phyloP scores from a whole-genome alignment of 1,139 yeast species.

The Magnusiomyces tetraspermus region DNA sequence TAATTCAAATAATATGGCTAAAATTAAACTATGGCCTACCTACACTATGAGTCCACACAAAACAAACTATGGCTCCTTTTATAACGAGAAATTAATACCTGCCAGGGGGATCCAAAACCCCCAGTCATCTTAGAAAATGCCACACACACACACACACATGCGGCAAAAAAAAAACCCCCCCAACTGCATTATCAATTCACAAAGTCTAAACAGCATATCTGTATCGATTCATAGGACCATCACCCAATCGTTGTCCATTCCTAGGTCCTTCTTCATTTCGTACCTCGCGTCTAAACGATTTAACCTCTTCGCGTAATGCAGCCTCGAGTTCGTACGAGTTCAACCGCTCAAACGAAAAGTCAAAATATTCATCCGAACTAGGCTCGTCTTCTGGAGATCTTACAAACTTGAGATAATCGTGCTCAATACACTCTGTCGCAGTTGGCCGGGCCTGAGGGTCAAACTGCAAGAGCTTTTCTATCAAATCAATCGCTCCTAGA shows the following conservation, averaged over 20 bases:
- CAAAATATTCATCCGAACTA: conserved; percentile 58
- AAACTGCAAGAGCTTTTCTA: conserved; percentile 62
- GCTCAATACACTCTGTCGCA: conserved; percentile 72
- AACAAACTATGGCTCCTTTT: too few relatives aligned
- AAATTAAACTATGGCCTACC: too few relatives aligned
- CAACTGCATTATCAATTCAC: background rate
- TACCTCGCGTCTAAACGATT: conserved; percentile 60
- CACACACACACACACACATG: too few relatives aligned
- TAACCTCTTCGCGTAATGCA: conserved; percentile 53
- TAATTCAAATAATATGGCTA: too few relatives aligned
- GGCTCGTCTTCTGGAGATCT: conserved; percentile 84
- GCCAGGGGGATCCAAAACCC: too few relatives aligned
- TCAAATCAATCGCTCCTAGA: conserved; percentile 62
- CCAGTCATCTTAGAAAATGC: too few relatives aligned
- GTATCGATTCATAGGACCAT: background rate
- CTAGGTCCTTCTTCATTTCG: conserved; percentile 28
- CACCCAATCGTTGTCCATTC: background rate
- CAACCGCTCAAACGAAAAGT: conserved; percentile 68
- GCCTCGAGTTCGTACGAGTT: conserved; percentile 24
- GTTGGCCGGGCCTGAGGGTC: conserved; percentile 73
- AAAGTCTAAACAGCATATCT: background rate
- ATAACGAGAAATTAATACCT: too few relatives aligned
- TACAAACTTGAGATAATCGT: conserved; percentile 73
- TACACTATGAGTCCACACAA: too few relatives aligned
- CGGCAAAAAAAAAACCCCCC: too few relatives aligned